Conservation (phyloP, 2,329 filamentous ascomycete species). For the Delphinella strobiligena region DNA sequence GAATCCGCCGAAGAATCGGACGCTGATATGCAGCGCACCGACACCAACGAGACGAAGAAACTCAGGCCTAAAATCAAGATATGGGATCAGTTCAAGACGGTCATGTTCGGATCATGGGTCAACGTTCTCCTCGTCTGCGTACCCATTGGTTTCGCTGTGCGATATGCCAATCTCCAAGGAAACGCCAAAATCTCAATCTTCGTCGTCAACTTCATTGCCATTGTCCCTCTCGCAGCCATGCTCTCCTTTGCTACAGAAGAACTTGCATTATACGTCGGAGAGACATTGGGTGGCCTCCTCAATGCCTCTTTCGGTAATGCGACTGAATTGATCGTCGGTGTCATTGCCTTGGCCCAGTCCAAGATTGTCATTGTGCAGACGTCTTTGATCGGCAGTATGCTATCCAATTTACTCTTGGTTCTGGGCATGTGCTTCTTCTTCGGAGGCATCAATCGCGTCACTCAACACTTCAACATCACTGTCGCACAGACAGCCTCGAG, state of each 20-base stretch:
- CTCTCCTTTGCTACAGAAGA: slow-evolving; percentile 85
- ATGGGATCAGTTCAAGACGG: slow-evolving; percentile 52
- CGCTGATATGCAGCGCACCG: slow-evolving; percentile 11
- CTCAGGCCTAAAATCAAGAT: slow-evolving; percentile 15
- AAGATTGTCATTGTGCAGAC: slow-evolving; percentile 84
- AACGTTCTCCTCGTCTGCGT: slow-evolving; percentile 70
- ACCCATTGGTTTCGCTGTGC: slow-evolving; percentile 62
- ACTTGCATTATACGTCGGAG: slow-evolving; percentile 63
- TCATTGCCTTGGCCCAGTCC: slow-evolving; percentile 64
- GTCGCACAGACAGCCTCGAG: slow-evolving; percentile 84
- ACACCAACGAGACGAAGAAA: slow-evolving; percentile 15
- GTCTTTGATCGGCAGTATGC: slow-evolving; percentile 79
- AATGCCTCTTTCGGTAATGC: slow-evolving; percentile 78
- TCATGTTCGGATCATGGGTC: slow-evolving; percentile 73
- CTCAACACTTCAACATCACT: slow-evolving; percentile 85
- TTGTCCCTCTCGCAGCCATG: slow-evolving; percentile 78
- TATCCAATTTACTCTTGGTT: slow-evolving; percentile 81
- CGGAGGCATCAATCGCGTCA: slow-evolving; percentile 62
- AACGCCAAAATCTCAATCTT: slow-evolving; percentile 67
- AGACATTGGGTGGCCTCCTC: slow-evolving; percentile 75
- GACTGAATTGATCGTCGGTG: slow-evolving; percentile 44
- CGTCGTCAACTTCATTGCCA: slow-evolving; percentile 85
- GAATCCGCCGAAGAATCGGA: slow-evolving; percentile 1
- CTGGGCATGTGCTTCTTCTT: slow-evolving; percentile 90
- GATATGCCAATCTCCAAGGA: slow-evolving; percentile 49